Percentiles rank a stretch among this genome's conserved stretches.
phyloP scores from a whole-genome alignment of 345 rosid species.

The Arabis alpina region DNA sequence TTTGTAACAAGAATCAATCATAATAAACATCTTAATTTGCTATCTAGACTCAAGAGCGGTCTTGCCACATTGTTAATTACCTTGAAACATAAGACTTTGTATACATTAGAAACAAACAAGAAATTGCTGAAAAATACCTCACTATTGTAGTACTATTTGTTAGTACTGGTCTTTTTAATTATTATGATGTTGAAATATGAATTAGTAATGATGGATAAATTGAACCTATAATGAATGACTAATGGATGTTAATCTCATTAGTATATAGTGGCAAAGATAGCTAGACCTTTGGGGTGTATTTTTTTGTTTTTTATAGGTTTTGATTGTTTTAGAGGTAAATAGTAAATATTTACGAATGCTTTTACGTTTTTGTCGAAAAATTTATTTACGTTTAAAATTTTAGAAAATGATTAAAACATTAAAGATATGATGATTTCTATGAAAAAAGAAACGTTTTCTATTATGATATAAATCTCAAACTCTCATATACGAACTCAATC shows the following conservation, averaged over 20 bases:
- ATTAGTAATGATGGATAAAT: not conserved
- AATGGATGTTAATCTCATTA: not conserved
- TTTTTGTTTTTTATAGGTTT: not conserved
- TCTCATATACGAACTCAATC: not conserved
- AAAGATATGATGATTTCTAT: no score
- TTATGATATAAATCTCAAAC: not conserved
- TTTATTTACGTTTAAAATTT: no score
- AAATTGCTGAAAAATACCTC: not conserved
- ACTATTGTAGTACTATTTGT: not conserved
- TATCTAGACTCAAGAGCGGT: not conserved
- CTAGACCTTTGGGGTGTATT: not conserved
- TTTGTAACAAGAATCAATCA: conserved; percentile 26
- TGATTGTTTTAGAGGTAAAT: not conserved
- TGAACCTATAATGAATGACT: conserved; percentile 3
- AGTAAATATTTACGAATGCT: no score
- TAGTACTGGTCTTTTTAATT: not conserved
- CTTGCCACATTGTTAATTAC: conserved; percentile 3
- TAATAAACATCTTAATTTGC: conserved; percentile 10
- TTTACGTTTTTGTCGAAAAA: no score
- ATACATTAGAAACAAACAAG: not conserved
- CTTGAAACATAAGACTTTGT: not conserved
- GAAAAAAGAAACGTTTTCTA: no score
- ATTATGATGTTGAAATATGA: not conserved
- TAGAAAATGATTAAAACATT: no score
- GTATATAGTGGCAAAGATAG: not conserved